Evolutionary conservation across 495 filamentous ascomycete genomes (phyloP).

Genomic region (Jackrogersella minutella): DNA sequence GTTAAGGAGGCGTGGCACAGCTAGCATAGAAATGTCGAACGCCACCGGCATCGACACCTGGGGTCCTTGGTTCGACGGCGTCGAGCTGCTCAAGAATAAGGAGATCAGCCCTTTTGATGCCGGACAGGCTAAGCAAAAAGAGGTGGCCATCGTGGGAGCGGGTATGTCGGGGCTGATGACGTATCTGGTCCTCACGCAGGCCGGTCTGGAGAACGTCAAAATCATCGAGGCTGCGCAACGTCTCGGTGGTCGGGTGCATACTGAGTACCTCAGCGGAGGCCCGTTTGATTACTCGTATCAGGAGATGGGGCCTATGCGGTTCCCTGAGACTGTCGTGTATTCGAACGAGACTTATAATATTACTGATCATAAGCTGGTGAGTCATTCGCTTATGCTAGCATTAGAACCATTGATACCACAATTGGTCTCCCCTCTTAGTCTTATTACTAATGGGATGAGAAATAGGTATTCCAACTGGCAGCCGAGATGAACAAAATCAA

Average conservation of each 20-base stretch:
- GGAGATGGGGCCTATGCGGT: slow-evolving; percentile 80
- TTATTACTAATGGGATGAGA: slow-evolving; percentile 44
- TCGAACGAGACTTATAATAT: slow-evolving; percentile 65
- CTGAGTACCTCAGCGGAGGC: slow-evolving; percentile 65
- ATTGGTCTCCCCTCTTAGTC: slow-evolving; percentile 57
- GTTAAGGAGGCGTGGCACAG: slow-evolving; percentile 43
- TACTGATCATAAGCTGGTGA: slow-evolving; percentile 64
- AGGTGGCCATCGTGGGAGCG: slow-evolving; percentile 70
- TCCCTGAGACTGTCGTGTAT: slow-evolving; percentile 59
- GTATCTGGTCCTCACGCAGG: slow-evolving; percentile 50
- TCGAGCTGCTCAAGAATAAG: slow-evolving; percentile 65
- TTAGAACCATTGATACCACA: slow-evolving; percentile 32
- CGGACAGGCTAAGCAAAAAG: slow-evolving; percentile 61
- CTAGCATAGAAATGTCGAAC: slow-evolving; percentile 56
- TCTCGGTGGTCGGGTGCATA: slow-evolving; percentile 65
- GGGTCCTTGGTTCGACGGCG: slow-evolving; percentile 76
- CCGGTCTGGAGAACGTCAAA: slow-evolving; percentile 50
- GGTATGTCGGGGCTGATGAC: slow-evolving; percentile 74
- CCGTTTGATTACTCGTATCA: slow-evolving; percentile 76
- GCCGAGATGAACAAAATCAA: slow-evolving; percentile 67
- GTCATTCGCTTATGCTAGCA: neutral
- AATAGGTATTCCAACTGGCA: slow-evolving; percentile 65
- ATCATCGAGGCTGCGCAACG: slow-evolving; percentile 52
- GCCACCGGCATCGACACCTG: slow-evolving; percentile 62
- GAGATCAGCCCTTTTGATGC: slow-evolving; percentile 62